A percentile compares a stretch with the other conserved stretches of the same genome.
Evolutionary conservation across 164 flowering plant species (phyloP).

Genomic region (Stephania cephalantha): DNA sequence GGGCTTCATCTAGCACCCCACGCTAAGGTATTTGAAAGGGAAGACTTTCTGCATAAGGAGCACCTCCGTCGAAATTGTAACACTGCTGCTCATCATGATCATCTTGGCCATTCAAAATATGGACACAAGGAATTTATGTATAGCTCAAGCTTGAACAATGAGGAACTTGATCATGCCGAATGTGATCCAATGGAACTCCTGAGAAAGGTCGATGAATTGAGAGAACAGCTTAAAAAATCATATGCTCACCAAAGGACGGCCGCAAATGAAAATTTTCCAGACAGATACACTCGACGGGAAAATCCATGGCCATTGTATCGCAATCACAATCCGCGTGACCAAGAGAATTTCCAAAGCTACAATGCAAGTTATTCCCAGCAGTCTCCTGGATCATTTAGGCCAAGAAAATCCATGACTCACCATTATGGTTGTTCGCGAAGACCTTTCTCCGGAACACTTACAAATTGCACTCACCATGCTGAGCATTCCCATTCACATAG

Average conservation of each 20-base stretch:
- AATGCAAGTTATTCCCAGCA: conserved; percentile 19
- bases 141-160: conserved; percentile 19
- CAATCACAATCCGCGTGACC: conserved; percentile 12
- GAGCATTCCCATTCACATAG: conserved; percentile 30
- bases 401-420: conserved; percentile 21
- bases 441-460: conserved; percentile 39
- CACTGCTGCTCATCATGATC: conserved; percentile 22
- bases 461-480: conserved; percentile 24
- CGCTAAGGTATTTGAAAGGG: conserved; percentile 25
- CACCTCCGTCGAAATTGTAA: conserved; percentile 19
- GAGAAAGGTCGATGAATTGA: conserved; percentile 54
- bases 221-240: conserved; percentile 38
- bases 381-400: conserved; percentile 22
- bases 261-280: conserved; percentile 20
- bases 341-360: conserved; percentile 12
- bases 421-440: conserved; percentile 20
- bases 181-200: conserved; percentile 43
- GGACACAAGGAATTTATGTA: conserved; percentile 20
- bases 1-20: conserved; percentile 16
- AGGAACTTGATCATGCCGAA: conserved; percentile 24
- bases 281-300: conserved; percentile 19
- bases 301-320: conserved; percentile 14
- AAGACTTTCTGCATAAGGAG: conserved; percentile 19
- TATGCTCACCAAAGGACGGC: conserved; percentile 14
- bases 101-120: conserved; percentile 30